Evolutionary conservation across 495 filamentous ascomycete genomes (phyloP).

Genomic region (Xylaria telfairii): DNA sequence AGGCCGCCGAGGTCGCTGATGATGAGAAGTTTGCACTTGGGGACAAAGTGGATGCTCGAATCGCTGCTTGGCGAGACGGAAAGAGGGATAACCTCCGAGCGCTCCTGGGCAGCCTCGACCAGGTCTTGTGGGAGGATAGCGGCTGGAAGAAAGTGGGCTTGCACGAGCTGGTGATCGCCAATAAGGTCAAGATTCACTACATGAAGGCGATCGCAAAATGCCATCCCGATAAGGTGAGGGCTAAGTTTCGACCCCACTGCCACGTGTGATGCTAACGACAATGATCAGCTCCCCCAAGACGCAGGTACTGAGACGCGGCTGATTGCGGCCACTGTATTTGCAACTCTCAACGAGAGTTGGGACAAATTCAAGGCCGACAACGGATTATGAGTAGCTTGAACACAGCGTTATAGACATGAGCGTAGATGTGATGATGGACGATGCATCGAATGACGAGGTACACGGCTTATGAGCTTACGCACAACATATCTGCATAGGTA

Average conservation of each 20-base stretch:
- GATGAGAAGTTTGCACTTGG: constrained; percentile 90
- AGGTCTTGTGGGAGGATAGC: constrained; percentile 86
- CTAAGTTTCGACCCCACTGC: constrained; percentile 20
- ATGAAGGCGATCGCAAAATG: constrained; percentile 99
- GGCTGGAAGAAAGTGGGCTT: constrained; percentile 98
- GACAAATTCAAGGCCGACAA: constrained; percentile 97
- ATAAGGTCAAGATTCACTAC: constrained; percentile 94
- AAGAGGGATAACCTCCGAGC: constrained; percentile 94
- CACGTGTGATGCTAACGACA: constrained; percentile 29
- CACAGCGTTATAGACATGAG: constrained; percentile 31
- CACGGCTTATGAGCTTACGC: constrained; percentile 16
- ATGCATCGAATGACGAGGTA: constrained; percentile 16
- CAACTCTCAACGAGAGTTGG: constrained; percentile 95
- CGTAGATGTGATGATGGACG: constrained; percentile 20
- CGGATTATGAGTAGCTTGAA: constrained; percentile 57
- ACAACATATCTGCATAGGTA: neutral
- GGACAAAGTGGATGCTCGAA: constrained; percentile 79
- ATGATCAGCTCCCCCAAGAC: constrained; percentile 74
- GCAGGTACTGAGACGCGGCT: constrained; percentile 94
- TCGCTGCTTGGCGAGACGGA: constrained; percentile 81
- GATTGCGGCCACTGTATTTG: constrained; percentile 90
- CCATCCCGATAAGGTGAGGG: constrained; percentile 94
- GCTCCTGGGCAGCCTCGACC: constrained; percentile 84
- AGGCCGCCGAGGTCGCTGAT: constrained; percentile 80
- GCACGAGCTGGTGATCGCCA: constrained; percentile 86